phyloP scores from a whole-genome alignment of 257 asterid genomes.

The Salvia miltiorrhiza region DNA sequence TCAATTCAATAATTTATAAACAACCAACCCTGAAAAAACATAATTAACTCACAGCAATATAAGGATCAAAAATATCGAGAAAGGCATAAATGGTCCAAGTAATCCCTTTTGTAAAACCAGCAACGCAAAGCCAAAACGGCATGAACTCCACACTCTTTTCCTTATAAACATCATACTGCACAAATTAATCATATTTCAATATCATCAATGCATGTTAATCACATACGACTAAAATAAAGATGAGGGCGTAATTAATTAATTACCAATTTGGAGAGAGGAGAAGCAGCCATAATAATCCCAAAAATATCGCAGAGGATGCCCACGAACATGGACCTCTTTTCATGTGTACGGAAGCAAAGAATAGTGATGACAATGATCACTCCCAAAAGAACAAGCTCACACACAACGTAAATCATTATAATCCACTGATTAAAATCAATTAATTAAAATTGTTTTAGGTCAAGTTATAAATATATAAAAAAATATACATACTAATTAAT shows the following conservation, averaged over 20 bases:
- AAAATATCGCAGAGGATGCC: constrained; percentile 50
- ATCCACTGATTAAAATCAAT: too few species aligned
- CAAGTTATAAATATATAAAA: too few species aligned
- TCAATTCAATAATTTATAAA: neutral
- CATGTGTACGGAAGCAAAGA: constrained; percentile 26
- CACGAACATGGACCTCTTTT: constrained; percentile 41
- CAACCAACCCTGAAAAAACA: neutral
- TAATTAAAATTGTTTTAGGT: too few species aligned
- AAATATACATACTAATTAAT: neutral
- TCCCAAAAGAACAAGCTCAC: constrained; percentile 24
- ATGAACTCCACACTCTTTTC: constrained; percentile 58
- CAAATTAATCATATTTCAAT: neutral
- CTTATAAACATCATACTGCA: constrained; percentile 10
- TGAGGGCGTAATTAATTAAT: too few species aligned
- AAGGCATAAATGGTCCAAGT: constrained; percentile 55
- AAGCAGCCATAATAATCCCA: constrained; percentile 50
- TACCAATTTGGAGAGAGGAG: too few species aligned
- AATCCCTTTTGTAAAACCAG: constrained; percentile 52
- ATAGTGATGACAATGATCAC: constrained; percentile 33
- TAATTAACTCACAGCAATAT: constrained; percentile 38
- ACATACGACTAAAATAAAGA: too few species aligned
- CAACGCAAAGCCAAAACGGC: constrained; percentile 55
- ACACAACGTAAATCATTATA: neutral
- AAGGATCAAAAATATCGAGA: constrained; percentile 45
- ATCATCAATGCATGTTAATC: constrained; percentile 10